Base-by-base conservation (phyloP, 202 grass and related monocot species). In the Alloteropsis angusta region DNA sequence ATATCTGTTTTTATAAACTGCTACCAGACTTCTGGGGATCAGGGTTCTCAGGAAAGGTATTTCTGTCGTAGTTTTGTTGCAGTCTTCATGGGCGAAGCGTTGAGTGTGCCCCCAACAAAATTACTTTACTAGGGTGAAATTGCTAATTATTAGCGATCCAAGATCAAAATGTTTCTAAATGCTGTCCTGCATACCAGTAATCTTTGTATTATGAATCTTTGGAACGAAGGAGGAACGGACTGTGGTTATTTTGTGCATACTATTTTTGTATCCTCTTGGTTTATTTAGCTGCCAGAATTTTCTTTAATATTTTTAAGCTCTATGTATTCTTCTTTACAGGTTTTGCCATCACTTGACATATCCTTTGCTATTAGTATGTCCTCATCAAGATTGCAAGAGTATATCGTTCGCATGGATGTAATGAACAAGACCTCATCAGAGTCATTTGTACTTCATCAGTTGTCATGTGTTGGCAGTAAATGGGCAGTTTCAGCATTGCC, bases 331-430 rank as follows among this genome's bases (percentile, higher is more conserved):
- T 72, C 53, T 77, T 90, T 87, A 13, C 86, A 99, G 96, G 82
- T 93, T 48, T 81, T 91, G 76, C 90, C 90, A 67, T 95, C 96
- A 46, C 72, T 99, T 68, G 90, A 99, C 74, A 70, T 93, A 39
- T 99, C 92, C 46, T 96, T 96, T 84, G 35, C 83, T 65, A 73
- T 99, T 55, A 93, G 68, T 72, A 89, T 71, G 77, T 96, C 87
- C 18, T 78, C 87, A 60, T 96, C 86, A 74, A 93, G 85, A 84
- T 88, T 99, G 62, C 74, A 87, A 82, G 96, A 99, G 75, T 93
- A 91, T 72, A 81, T 99, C 48, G 90, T 96, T 54, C 84, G 82
- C 11, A 91, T 99, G 92, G 96, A 99, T 45, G 75, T 99, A 26
- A 38, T 84, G 45, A 99, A 96, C 70, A 86, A 65, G 71, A 92